A percentile compares a stretch with the other conserved stretches of the same genome.
phyloP scores from a whole-genome alignment of 192 early-diverging fungal species.

The Pecoramyces ruminantium region DNA sequence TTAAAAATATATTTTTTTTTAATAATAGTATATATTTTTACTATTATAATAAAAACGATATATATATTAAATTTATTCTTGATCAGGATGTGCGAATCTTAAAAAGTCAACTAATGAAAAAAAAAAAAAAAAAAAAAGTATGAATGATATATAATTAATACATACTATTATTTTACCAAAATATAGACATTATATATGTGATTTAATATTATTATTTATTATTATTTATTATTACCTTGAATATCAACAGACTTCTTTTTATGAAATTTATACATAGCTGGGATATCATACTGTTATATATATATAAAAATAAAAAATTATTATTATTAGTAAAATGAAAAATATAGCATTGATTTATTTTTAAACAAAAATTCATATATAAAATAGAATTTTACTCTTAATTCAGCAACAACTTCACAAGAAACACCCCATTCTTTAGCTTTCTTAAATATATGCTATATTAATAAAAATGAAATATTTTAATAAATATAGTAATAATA shows the following conservation, averaged over 20 bases:
- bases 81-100: background rate
- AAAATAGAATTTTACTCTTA: conserved; percentile 25
- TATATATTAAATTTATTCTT: background rate
- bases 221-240: conserved; percentile 33
- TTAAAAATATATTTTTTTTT: no score
- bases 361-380: no score
- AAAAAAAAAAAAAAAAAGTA: no score
- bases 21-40: no score
- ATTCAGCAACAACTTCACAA: conserved; percentile 54
- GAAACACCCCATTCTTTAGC: conserved; percentile 52
- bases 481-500: no score
- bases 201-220: background rate
- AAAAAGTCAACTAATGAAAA: background rate
- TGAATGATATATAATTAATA: no score
- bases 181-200: no score
- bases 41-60: no score
- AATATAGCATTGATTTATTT: no score
- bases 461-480: background rate
- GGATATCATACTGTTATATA: conserved; percentile 41
- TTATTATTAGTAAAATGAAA: no score
- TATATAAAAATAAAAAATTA: no score
- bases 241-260: conserved; percentile 55
- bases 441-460: conserved; percentile 37
- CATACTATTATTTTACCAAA: no score
- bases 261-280: conserved; percentile 67